A percentile compares a stretch with the other conserved stretches of the same genome.
Conservation (phyloP, 139 green algal species). For the Pleodorina starrii region DNA sequence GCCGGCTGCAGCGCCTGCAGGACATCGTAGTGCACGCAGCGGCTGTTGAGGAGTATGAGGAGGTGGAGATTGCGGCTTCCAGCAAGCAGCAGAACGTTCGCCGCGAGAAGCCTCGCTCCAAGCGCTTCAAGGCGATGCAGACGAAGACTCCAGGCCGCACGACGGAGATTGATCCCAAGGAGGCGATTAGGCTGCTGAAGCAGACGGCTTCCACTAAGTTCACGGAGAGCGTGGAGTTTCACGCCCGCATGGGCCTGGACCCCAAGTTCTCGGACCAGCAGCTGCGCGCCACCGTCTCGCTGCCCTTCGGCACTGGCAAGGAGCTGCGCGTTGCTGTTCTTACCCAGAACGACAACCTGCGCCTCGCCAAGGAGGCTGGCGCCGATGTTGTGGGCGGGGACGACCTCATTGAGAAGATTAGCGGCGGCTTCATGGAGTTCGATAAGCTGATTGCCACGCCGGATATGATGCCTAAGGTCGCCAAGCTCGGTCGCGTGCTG, state of each 20-base stretch:
- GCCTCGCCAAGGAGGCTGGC: slow-evolving; percentile 88
- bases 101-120: slow-evolving; percentile 61
- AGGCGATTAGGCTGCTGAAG: slow-evolving; percentile 81
- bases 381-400: slow-evolving; percentile 94
- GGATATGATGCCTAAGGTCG: slow-evolving; percentile 99
- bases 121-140: slow-evolving; percentile 70
- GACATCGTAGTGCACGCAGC: slow-evolving; percentile 18
- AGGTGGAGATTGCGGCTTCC: not conserved
- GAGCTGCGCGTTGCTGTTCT: slow-evolving; percentile 94
- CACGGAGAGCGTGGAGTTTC: slow-evolving; percentile 96
- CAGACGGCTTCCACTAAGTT: slow-evolving; percentile 93
- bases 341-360: slow-evolving; percentile 88
- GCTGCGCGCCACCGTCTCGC: slow-evolving; percentile 95
- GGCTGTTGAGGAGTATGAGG: not conserved
- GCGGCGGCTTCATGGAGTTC: slow-evolving; percentile 97
- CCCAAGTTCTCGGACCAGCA: slow-evolving; percentile 99
- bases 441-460: slow-evolving; percentile 99
- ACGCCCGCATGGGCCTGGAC: slow-evolving; percentile 89
- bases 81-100: slow-evolving; percentile 27
- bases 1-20: slow-evolving; percentile 27
- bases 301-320: slow-evolving; percentile 97
- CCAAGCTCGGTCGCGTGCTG: slow-evolving; percentile 96
- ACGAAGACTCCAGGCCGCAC: slow-evolving; percentile 62
- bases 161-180: slow-evolving; percentile 71
- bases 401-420: slow-evolving; percentile 97